phyloP scores from a whole-genome alignment of 768 basidiomycete species.

The Inosperma sp. region DNA sequence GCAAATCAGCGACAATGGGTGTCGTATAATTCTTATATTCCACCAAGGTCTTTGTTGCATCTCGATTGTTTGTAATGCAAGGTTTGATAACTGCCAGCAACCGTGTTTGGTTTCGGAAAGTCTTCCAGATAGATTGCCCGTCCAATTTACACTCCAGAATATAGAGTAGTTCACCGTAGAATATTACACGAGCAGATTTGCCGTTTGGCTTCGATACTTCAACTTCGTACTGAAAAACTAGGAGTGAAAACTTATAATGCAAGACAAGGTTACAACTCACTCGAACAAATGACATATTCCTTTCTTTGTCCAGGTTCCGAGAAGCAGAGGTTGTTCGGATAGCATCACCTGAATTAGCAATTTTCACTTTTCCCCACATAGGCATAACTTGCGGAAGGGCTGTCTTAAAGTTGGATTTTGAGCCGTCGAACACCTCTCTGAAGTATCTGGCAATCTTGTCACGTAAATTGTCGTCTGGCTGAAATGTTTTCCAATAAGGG shows the following conservation, averaged over 20 bases:
- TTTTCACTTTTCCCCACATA: background rate
- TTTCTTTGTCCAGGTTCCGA: background rate
- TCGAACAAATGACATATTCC: background rate
- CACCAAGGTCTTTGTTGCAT: background rate
- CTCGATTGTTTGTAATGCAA: background rate
- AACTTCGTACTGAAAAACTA: background rate
- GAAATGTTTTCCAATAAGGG: constrained; percentile 11
- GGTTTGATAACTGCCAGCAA: background rate
- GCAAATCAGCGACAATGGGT: background rate
- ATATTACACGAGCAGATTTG: background rate
- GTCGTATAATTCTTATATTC: background rate
- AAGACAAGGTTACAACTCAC: background rate
- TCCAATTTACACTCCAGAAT: background rate
- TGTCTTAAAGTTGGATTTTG: constrained; percentile 1
- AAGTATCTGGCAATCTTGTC: constrained; percentile 19
- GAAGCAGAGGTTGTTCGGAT: background rate
- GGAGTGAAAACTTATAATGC: background rate
- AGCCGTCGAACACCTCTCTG: background rate
- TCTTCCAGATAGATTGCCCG: background rate
- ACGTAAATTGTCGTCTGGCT: constrained; percentile 6
- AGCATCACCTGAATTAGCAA: background rate
- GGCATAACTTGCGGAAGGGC: background rate
- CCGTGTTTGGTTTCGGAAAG: background rate
- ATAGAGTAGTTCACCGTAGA: background rate
- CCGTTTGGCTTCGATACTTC: background rate